Evolutionary conservation across 441 rosid species (phyloP), one percentile per base, ranked within the genome.

Genomic region (Isatis lusitanica): DNA sequence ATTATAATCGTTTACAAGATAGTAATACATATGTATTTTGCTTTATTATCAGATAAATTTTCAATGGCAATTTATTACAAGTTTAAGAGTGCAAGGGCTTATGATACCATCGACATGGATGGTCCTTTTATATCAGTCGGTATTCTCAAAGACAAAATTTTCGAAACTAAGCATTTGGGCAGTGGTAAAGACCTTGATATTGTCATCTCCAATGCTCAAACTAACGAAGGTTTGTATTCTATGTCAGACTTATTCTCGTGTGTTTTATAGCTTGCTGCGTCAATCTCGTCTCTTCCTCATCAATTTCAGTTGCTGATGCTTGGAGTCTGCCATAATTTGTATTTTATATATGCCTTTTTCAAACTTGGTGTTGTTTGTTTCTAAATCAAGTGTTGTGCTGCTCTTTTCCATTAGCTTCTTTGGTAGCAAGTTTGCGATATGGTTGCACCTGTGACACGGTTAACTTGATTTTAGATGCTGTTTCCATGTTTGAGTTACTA

Each of bases 31-130:
- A 57, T 76, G 63, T 76, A 70, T 76, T 76, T 76, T 63, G 68
- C 2, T 76, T 76, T 64, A 70, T 64, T 58, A 76, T 76, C 80
- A 76, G 76, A 76, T 64, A 74, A 66, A 47, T 5, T 50, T 57
- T 63, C 72, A 70, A 95, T 95, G 99, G 97, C 99, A 76, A 95
- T 95, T 46, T 91, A 93, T 87, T 95, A 93, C 88, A 95, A 95
- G 83, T 95, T 93, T 86, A 93, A 95, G 94, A 95, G 99, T 90
- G 99, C 99, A 71, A 87, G 85, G 91, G 97, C 87, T 81, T 95
- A 85, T 81, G 97, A 95, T 89, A 87, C 98, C 57, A 84, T 95
- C 50, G 63, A 90, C 65, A 83, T 95, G 98, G 98, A 93, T 80
- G 99, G 99, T 72, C 93, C 97, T 46, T 93, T 93, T 88, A 90